These are phyloP conservation scores for Leccinum sublutescens DNA, from an alignment of 768 basidiomycete genomes.

Conservation along the genomic window DNA sequence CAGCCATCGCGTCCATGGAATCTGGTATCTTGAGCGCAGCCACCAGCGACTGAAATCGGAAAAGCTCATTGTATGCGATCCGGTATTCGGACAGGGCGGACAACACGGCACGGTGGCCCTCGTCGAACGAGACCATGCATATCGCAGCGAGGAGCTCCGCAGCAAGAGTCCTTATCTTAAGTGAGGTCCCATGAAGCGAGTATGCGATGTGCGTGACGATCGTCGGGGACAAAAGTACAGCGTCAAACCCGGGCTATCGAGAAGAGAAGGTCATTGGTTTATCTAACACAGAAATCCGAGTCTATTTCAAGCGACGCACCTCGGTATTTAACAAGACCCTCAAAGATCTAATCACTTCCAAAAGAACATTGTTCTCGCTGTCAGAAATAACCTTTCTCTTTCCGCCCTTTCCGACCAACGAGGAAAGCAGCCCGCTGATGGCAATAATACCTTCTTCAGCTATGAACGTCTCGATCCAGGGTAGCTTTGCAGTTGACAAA, in stretches of 20 bases:
- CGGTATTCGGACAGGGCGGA: slow-evolving; percentile 80
- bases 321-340: slow-evolving; percentile 83
- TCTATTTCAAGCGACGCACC: slow-evolving; percentile 40
- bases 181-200: slow-evolving; percentile 61
- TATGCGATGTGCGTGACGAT: slow-evolving; percentile 74
- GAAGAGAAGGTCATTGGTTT: not conserved
- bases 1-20: slow-evolving; percentile 30
- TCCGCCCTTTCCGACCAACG: slow-evolving; percentile 65
- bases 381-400: slow-evolving; percentile 61
- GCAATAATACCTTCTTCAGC: slow-evolving; percentile 62
- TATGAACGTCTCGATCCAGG: slow-evolving; percentile 76
- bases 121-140: slow-evolving; percentile 65
- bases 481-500: slow-evolving; percentile 75
- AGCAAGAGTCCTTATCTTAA: slow-evolving; percentile 65
- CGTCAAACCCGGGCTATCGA: slow-evolving; percentile 67
- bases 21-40: slow-evolving; percentile 58
- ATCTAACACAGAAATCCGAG: not conserved
- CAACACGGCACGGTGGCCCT: slow-evolving; percentile 74
- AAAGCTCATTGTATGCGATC: slow-evolving; percentile 64
- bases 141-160: slow-evolving; percentile 84
- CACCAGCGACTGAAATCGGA: slow-evolving; percentile 79
- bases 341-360: slow-evolving; percentile 78
- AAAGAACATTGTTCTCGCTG: slow-evolving; percentile 60
- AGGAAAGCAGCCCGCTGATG: slow-evolving; percentile 55
- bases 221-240: slow-evolving; percentile 59